phyloP scores from a whole-genome alignment of 192 early-diverging fungal species.

The Backusella liffmaniae region DNA sequence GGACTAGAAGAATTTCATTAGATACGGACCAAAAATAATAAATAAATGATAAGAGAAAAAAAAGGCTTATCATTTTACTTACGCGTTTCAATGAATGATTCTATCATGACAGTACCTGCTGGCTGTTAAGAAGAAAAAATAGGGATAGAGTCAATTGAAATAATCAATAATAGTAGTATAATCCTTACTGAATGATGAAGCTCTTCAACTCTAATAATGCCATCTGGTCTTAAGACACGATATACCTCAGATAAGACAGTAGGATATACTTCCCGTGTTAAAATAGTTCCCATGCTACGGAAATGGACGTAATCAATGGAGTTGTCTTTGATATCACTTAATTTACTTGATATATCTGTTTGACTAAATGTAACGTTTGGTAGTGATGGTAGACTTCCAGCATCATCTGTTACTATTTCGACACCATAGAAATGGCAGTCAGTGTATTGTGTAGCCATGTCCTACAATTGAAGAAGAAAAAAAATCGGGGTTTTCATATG shows the following conservation, averaged over 20 bases:
- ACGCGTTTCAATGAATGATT: constrained; percentile 25
- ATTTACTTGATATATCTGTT: not conserved
- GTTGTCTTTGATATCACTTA: not conserved
- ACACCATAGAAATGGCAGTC: constrained; percentile 4
- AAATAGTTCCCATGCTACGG: constrained; percentile 4
- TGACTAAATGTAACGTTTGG: not conserved
- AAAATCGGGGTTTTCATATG: not conserved
- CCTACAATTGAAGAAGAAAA: not conserved
- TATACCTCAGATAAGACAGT: constrained; percentile 18
- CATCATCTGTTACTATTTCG: not conserved
- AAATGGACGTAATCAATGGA: constrained; percentile 12
- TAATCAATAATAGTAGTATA: not conserved
- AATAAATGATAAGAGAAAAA: not conserved
- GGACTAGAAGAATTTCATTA: constrained; percentile 9
- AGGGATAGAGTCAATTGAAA: not conserved
- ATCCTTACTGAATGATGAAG: constrained; percentile 10
- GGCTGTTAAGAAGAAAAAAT: not conserved
- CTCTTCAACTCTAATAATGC: constrained; percentile 17
- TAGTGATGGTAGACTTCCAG: not conserved
- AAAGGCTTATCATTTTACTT: not conserved
- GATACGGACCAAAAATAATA: not conserved
- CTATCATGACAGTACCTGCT: constrained; percentile 19
- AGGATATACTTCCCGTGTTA: constrained; percentile 11
- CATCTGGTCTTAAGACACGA: constrained; percentile 29
- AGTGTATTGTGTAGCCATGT: constrained; percentile 18